Conservation (phyloP, 2,329 filamentous ascomycete species). For the Ophiocordyceps camponoti-saundersi region DNA sequence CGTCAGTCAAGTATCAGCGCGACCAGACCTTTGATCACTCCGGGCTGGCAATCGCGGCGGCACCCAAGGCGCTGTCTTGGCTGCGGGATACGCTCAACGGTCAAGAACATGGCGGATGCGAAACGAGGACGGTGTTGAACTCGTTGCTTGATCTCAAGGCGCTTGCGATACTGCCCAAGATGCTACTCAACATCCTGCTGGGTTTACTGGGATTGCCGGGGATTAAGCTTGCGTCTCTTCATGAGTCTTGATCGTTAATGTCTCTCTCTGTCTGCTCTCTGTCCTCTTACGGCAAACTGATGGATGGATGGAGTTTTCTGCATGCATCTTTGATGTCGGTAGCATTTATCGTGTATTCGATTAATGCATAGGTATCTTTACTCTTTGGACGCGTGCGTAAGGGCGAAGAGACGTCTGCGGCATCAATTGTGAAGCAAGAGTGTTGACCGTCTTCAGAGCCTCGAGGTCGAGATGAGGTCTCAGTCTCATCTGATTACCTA, state of each 20-base stretch:
- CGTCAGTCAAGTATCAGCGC: conserved; percentile 23
- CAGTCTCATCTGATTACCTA: no score
- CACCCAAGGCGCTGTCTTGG: conserved; percentile 6
- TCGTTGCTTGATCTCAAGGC: conserved; percentile 5
- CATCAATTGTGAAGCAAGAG: no score
- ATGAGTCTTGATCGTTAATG: background rate
- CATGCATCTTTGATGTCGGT: no score
- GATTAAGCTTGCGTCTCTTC: background rate
- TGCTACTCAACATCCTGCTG: conserved; percentile 4
- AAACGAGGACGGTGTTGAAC: conserved; percentile 1
- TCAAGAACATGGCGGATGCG: background rate
- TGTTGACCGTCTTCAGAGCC: no score
- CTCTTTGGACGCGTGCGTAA: background rate
- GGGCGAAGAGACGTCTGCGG: no score
- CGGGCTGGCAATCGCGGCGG: conserved; percentile 3
- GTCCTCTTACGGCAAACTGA: no score
- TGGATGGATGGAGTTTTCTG: no score
- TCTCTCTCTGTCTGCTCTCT: background rate
- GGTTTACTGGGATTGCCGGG: conserved; percentile 2
- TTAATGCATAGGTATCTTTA: background rate
- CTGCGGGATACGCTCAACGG: conserved; percentile 4
- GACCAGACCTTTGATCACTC: conserved; percentile 24
- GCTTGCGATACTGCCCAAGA: conserved; percentile 3
- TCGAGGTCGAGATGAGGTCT: no score
- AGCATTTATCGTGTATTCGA: background rate